Conservation (phyloP, 768 basidiomycete genomes). For the Coprinopsis marcescibilis region DNA sequence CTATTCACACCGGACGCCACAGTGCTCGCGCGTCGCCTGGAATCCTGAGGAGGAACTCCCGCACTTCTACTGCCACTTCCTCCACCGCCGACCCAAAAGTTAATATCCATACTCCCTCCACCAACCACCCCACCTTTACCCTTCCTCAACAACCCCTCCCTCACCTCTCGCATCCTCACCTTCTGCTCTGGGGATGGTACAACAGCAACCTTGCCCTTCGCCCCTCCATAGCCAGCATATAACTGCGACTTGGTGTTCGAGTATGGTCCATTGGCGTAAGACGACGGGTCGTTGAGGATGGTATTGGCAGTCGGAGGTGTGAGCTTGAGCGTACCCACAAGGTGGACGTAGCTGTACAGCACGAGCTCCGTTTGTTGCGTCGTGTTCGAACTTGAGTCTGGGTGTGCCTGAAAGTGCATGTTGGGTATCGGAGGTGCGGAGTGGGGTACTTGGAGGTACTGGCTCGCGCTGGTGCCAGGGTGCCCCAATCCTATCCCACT, state of each 20-base stretch:
- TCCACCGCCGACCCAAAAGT: constrained; percentile 1
- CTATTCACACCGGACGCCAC: background rate
- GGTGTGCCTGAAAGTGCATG: constrained; percentile 1
- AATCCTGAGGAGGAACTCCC: background rate
- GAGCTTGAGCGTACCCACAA: too few relatives aligned
- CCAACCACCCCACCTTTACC: constrained; percentile 45
- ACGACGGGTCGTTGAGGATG: too few relatives aligned
- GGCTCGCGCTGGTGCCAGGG: constrained; percentile 18
- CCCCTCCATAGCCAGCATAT: background rate
- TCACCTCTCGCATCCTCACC: constrained; percentile 39
- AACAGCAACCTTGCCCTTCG: constrained; percentile 9
- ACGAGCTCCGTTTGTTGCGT: too few relatives aligned
- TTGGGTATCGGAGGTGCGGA: background rate
- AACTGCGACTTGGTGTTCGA: too few relatives aligned
- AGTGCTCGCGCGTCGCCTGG: background rate
- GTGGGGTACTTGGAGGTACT: background rate
- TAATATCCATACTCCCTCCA: constrained; percentile 79
- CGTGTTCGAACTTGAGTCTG: background rate
- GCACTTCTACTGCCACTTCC: background rate
- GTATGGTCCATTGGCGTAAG: too few relatives aligned
- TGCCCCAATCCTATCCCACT: constrained; percentile 40
- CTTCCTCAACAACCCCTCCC: constrained; percentile 36
- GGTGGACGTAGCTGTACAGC: too few relatives aligned
- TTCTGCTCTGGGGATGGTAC: constrained; percentile 38
- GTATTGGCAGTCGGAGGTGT: too few relatives aligned